Conservation (phyloP, 208 protist species). For the Lotmaria passim region DNA sequence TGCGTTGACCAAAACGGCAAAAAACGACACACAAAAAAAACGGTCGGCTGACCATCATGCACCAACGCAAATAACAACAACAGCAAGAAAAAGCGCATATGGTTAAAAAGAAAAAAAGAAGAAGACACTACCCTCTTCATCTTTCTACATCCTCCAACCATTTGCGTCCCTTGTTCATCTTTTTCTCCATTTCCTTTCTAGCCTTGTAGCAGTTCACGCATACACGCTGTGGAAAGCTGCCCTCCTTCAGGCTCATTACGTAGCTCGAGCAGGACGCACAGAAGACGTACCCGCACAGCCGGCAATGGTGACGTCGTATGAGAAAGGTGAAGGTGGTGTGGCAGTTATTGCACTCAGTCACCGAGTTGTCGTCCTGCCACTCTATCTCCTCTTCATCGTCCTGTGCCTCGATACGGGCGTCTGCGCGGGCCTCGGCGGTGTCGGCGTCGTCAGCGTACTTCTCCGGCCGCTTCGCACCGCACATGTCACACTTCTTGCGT, state of each 20-base stretch:
- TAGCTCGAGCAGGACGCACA: conserved; percentile 75
- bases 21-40: no score
- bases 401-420: conserved; percentile 44
- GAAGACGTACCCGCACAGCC: conserved; percentile 86
- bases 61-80: conserved; percentile 1
- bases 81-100: neutral
- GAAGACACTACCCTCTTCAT: neutral
- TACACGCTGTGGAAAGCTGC: conserved; percentile 49
- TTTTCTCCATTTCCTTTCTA: conserved; percentile 37
- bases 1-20: no score
- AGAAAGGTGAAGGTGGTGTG: conserved; percentile 71
- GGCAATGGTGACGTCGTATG: conserved; percentile 80
- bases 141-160: conserved; percentile 5
- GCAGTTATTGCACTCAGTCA: conserved; percentile 76
- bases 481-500: conserved; percentile 76
- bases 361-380: conserved; percentile 84
- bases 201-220: conserved; percentile 69
- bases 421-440: conserved; percentile 26
- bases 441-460: conserved; percentile 42
- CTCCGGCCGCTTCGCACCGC: conserved; percentile 49
- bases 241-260: conserved; percentile 50
- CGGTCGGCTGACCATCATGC: no score
- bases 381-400: conserved; percentile 69
- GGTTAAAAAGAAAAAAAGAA: neutral
- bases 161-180: conserved; percentile 17